Base-by-base conservation (phyloP, 148 eudicot genomes). In the Vaccinium corymbosum region DNA sequence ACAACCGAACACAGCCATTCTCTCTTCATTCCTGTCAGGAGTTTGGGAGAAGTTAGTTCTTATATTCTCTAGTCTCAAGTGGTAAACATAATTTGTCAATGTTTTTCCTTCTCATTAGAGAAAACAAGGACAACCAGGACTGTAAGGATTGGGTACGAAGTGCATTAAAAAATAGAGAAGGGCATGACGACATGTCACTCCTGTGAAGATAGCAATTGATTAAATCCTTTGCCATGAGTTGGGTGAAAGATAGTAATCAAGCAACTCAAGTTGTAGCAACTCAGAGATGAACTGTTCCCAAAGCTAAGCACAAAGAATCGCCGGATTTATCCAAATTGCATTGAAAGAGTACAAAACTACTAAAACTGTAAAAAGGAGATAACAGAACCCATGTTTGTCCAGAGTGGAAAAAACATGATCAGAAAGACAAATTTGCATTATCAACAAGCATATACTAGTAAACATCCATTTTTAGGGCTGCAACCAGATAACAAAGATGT, bases 401-500 rank as follows among this genome's bases (percentile, higher is more conserved):
- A 1, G 51, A 16, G 8, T 17, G 1, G 57, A 22, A 50, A 75
- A 76, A 76, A 76, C 32, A 76, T 49, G 15, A 50, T 50, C 56
- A 49, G 14, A 15, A 11, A 25, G 61, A 78, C 52, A 52, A 52
- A 29, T 52, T 51, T 27, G 80, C 3, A 52, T 25, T 51, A 25
- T 50, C 35, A 55, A 9, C 50, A 16, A 56, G 10, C 17, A 46
- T 20, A 66, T 38, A 42, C 49, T 27, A 59, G 56, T 15, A 76
- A 76, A 14, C 49, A 56, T 29, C 13, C 3, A 46, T 49, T 32
- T 79, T 27, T 22, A 25, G 72, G 57, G 72, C 27, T 42, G 79
- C 72, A 42, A 70, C 42, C 55, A 52, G 80, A 56, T 38, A 79
- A 61, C 52, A 78, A 83, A 76, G 59, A 73, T 46, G 82, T 17